Evolutionary conservation across 352 stramenopile species (phyloP).

Genomic region (Globisporangium okanoganense): DNA sequence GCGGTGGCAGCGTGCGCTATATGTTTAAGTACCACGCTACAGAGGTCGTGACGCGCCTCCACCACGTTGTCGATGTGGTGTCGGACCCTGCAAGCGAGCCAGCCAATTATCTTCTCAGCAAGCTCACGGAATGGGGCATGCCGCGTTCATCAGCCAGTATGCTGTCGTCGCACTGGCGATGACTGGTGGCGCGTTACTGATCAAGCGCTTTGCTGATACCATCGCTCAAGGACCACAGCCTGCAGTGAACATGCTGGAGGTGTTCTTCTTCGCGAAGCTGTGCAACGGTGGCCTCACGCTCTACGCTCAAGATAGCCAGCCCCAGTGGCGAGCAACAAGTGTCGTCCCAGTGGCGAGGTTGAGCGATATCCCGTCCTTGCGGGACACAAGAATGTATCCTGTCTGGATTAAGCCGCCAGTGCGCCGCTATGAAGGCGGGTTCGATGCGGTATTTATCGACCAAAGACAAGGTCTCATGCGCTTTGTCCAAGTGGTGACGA

Average conservation of each 20-base stretch:
- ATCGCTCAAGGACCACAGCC: not conserved
- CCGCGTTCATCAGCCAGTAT: not conserved
- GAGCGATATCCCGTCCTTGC: not conserved
- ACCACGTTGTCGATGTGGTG: not conserved
- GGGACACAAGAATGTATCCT: not conserved
- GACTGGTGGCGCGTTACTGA: not conserved
- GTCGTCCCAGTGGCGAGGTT: not conserved
- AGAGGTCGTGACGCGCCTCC: not conserved
- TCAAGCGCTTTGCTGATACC: not conserved
- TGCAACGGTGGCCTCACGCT: not conserved
- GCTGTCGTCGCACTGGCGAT: not conserved
- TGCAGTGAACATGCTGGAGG: not conserved
- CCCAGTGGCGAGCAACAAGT: not conserved
- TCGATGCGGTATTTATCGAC: not conserved
- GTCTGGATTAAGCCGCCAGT: slow-evolving; percentile 1
- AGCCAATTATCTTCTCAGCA: not conserved
- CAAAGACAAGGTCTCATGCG: not conserved
- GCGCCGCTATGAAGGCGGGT: not conserved
- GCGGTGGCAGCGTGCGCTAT: not conserved
- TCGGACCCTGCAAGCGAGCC: not conserved
- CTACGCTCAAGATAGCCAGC: not conserved
- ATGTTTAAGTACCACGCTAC: not conserved
- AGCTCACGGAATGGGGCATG: not conserved
- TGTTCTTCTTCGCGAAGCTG: not conserved
- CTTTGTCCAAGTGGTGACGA: not conserved